Evolutionary conservation across 2,329 filamentous ascomycete genomes (phyloP).

Genomic region (Cordyceps pruinosa): DNA sequence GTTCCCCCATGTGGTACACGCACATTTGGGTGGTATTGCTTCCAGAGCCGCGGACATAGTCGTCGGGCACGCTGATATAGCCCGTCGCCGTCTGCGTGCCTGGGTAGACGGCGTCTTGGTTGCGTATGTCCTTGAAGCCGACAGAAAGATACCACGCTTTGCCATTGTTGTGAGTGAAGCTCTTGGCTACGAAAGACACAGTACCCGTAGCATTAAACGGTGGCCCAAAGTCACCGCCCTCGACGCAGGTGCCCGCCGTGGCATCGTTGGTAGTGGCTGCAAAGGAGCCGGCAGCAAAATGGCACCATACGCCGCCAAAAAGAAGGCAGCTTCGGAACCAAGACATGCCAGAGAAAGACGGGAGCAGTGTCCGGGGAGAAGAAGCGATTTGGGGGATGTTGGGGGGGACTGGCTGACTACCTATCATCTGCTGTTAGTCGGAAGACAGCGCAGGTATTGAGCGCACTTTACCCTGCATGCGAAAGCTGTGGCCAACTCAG

Average conservation of each 20-base stretch:
- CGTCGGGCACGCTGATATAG: not conserved
- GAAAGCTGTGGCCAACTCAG: not conserved
- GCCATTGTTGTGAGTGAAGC: not conserved
- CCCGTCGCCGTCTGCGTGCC: not conserved
- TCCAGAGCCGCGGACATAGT: not conserved
- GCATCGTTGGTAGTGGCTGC: not conserved
- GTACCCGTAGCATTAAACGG: not conserved
- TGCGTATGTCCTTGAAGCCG: not conserved
- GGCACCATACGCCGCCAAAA: not conserved
- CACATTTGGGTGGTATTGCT: not conserved
- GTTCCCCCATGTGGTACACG: not conserved
- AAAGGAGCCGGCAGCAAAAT: not conserved
- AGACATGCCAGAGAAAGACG: not conserved
- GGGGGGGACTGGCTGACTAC: not conserved
- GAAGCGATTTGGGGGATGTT: not conserved
- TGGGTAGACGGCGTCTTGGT: not conserved
- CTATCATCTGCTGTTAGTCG: not conserved
- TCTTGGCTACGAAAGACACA: not conserved
- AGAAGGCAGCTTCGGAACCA: not conserved
- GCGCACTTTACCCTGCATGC: not conserved
- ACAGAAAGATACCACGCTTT: not conserved
- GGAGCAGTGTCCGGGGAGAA: not conserved
- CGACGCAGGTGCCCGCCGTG: not conserved
- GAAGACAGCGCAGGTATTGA: too few species aligned
- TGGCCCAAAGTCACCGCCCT: not conserved